Evolutionary conservation across 208 protist species (phyloP).

Genomic region (Wallacemonas sp.): DNA sequence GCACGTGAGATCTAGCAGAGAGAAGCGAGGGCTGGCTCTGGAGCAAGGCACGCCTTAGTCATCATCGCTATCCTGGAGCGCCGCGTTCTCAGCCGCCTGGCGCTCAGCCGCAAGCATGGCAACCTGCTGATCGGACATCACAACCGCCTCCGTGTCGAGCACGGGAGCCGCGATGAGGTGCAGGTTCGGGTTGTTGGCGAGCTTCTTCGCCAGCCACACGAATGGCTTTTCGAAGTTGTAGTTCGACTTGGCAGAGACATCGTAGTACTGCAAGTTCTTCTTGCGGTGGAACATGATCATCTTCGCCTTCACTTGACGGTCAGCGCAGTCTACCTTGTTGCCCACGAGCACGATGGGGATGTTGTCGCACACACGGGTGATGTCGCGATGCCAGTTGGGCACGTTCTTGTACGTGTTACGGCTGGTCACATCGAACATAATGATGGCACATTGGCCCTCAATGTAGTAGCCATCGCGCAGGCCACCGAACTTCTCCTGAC

Average conservation of each 20-base stretch:
- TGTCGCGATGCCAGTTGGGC: constrained; percentile 99
- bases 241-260: constrained; percentile 99
- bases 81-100: constrained; percentile 72
- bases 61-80: constrained; percentile 96
- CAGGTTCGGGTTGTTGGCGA: constrained; percentile 95
- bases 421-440: constrained; percentile 99
- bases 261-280: constrained; percentile 99
- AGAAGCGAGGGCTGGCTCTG: constrained; percentile 60
- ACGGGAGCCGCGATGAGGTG: constrained; percentile 92
- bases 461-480: constrained; percentile 99
- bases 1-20: neutral
- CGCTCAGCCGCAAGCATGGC: constrained; percentile 89
- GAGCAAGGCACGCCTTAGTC: constrained; percentile 60
- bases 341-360: constrained; percentile 99
- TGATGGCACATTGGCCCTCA: constrained; percentile 99
- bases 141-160: constrained; percentile 67
- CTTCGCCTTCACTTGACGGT: constrained; percentile 99
- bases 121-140: constrained; percentile 76
- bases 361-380: constrained; percentile 98
- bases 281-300: constrained; percentile 99
- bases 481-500: constrained; percentile 99
- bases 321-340: constrained; percentile 99
- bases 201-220: constrained; percentile 98
- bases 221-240: constrained; percentile 99
- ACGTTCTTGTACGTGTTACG: constrained; percentile 99